Evolutionary conservation across 352 stramenopile genomes (phyloP).

Genomic region (Phytophthora litchii): DNA sequence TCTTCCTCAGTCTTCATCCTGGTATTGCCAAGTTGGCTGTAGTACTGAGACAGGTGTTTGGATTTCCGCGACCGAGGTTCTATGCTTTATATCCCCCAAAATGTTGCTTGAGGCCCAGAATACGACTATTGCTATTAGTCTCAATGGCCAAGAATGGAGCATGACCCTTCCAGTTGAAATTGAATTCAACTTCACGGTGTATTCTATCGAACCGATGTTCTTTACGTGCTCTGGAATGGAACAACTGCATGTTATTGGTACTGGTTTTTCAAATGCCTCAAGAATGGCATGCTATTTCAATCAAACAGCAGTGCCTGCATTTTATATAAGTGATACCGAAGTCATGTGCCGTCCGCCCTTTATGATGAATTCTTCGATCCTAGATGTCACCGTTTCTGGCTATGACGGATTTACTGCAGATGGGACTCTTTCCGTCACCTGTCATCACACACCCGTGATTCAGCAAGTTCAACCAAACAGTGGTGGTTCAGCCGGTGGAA

Average conservation of each 20-base stretch:
- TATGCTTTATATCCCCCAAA: slow-evolving; percentile 28
- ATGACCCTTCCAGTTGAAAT: slow-evolving; percentile 14
- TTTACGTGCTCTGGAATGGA: slow-evolving; percentile 17
- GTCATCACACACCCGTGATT: slow-evolving; percentile 26
- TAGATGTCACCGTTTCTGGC: slow-evolving; percentile 37
- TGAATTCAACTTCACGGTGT: slow-evolving; percentile 26
- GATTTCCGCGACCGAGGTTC: slow-evolving; percentile 35
- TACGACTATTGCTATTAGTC: slow-evolving; percentile 39
- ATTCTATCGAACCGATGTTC: slow-evolving; percentile 30
- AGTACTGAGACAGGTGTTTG: slow-evolving; percentile 14
- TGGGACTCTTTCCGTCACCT: slow-evolving; percentile 18
- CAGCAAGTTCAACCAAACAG: slow-evolving; percentile 24
- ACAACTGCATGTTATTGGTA: slow-evolving; percentile 35
- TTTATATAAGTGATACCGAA: slow-evolving; percentile 36
- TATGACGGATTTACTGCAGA: slow-evolving; percentile 39
- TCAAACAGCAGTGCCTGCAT: slow-evolving; percentile 29
- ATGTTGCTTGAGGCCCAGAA: slow-evolving; percentile 1
- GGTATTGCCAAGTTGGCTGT: slow-evolving; percentile 34
- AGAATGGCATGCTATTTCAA: slow-evolving; percentile 49
- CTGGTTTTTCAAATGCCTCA: slow-evolving; percentile 41
- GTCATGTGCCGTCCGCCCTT: slow-evolving; percentile 39
- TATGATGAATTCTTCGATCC: slow-evolving; percentile 11
- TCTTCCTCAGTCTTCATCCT: slow-evolving; percentile 28
- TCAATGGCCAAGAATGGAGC: slow-evolving; percentile 60
- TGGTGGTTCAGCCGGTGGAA: slow-evolving; percentile 20